A percentile compares a stretch with the other conserved stretches of the same genome.
Conservation (phyloP, 2,329 filamentous ascomycete species). For the Clarireedia monteithiana region DNA sequence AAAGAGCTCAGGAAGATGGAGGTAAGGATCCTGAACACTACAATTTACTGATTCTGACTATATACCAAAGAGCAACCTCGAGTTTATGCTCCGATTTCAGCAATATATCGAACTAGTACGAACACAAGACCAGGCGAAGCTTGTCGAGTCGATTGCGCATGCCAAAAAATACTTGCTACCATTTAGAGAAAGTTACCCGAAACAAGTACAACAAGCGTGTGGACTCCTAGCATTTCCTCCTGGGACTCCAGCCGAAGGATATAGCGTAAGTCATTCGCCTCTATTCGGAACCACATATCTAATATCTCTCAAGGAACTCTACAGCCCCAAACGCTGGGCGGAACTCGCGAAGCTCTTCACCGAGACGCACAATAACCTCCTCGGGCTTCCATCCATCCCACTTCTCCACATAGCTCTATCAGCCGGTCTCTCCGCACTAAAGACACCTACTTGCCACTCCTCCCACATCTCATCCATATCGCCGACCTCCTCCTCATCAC, state of each 20-base stretch:
- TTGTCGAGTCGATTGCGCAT: conserved; percentile 71
- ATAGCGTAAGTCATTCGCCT: conserved; percentile 26
- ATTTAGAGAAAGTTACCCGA: conserved; percentile 59
- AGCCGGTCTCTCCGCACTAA: conserved; percentile 86
- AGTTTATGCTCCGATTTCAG: conserved; percentile 88
- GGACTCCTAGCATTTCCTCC: conserved; percentile 72
- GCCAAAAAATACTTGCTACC: conserved; percentile 74
- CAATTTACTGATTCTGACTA: background rate
- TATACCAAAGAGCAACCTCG: conserved; percentile 60
- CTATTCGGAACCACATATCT: background rate
- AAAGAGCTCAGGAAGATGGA: conserved; percentile 84
- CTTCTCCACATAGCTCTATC: conserved; percentile 86
- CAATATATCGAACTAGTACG: conserved; percentile 91
- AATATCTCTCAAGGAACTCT: conserved; percentile 50
- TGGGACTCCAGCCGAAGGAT: conserved; percentile 51
- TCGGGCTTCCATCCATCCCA: conserved; percentile 73
- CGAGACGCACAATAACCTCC: conserved; percentile 76
- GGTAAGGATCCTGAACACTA: conserved; percentile 36
- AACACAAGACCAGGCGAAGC: conserved; percentile 52
- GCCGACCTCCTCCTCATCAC: conserved; percentile 26
- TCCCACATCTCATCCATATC: conserved; percentile 22
- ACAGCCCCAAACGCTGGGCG: conserved; percentile 64
- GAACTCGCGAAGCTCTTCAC: conserved; percentile 75
- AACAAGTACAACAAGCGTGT: conserved; percentile 64
- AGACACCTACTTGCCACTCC: conserved; percentile 88